Evolutionary conservation across 805 yeast species (phyloP), one percentile per base, ranked within the genome.

Genomic region (Grigorovia yakushimaensis): DNA sequence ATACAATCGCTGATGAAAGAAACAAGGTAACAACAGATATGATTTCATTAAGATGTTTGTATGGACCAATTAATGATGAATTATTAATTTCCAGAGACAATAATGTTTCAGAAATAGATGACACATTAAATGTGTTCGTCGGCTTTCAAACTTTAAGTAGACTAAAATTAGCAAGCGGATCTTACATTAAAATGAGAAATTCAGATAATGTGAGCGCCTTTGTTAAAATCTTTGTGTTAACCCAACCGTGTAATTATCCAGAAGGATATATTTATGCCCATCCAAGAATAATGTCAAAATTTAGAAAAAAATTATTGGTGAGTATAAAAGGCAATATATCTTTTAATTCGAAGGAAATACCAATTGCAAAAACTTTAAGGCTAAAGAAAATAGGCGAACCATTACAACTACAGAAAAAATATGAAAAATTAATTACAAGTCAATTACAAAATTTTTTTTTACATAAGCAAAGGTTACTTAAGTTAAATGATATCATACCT

Each of bases 401-500:
- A 55, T 35, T 48, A 39, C 64, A 63, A 40, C 48, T 59, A 11
- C 67, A 64, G 47, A 62, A 56, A 44, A 20, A 40, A 2, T 60
- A 51, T 41, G 65, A 64, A 48, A 55, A 54, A 40, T 45, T 58
- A 7, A 58, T 86, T 55, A 68, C 82, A 45, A 65, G 78, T 13
- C 79, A 82, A 45, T 66, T 87, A 53, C 77, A 84, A 59, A 55
- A 73, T 0, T 74, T 78, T 49, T 84, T 91, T 56, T 83, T 82
- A 51, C 58, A 67, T 0, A 68, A 70, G 22, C 64, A 72, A 24
- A 74, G 94, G 48, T 69, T 87, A 2, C 77, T 89, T 1, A 68
- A 70, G 17, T 61, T 70, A n/a, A 80, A 77, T 35, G 96, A 88
- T 58, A 59, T 81, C 38, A 74, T 93, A 42, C 89, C 96, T 0